Base-by-base conservation (phyloP, 2,329 filamentous ascomycete species). In the Helotiales sp. region DNA sequence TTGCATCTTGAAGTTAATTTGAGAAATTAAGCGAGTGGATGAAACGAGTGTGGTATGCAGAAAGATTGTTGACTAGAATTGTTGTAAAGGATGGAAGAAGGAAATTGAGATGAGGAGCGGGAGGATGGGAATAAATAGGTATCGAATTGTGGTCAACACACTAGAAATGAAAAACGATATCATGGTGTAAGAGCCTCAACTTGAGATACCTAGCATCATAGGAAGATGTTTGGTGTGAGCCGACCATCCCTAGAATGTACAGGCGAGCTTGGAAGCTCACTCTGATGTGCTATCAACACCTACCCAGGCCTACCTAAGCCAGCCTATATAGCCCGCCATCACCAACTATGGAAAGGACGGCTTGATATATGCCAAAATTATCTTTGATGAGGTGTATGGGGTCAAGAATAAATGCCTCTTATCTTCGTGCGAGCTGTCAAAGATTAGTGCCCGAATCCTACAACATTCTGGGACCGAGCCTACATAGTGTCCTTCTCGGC, bases 1-100 rank as follows among this genome's bases (percentile, higher is more conserved):
- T 29, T 70, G 66, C 42, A 66, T 70, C 48, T 71, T 62, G 15
- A 69, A 42, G 31, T 67, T 65, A 13, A 58, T 53, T 24, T 46
- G 44, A 58, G 60, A 33, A 52, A 56, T 52, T 58, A 40, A 55
- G 54, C 48, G 33, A 55, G 56, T 55, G 57, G 38, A 12, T 44
- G 24, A 12, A 44, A 44, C 40, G 40, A 44, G n/a, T 9, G 17
- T 22, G 36, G 42, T 24, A 36, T 44, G 46, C 52, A 54, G 9
- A 40, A 31, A 53, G n/a, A 34, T 48, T 10, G 9, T 44, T 8
- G 10, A 10, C 3, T 44, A 24, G 12, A 24, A 25, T 24, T 24
- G 15, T 12, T 9, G 24, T 44, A 24, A 25, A 44, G 19, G 40
- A 44, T 5, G 15, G 22, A 46, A 46, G 42, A 46, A 46, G 27